A percentile compares a stretch with the other conserved stretches of the same genome.
Evolutionary conservation across 176 grass and related monocot species (phyloP).

Genomic region (Urochloa ruziziensis): DNA sequence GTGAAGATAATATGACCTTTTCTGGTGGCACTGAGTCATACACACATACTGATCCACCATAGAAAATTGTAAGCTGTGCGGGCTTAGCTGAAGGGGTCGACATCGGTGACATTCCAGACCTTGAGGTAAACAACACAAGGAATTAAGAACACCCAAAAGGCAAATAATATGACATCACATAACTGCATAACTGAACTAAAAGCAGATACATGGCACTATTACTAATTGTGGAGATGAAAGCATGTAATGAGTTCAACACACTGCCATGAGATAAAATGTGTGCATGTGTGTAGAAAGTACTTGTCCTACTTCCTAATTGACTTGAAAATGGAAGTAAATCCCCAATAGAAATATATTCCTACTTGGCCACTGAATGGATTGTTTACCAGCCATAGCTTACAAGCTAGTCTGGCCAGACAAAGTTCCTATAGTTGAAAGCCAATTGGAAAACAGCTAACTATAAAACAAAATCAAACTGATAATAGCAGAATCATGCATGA

Average conservation of each 20-base stretch:
- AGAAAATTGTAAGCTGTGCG: conserved; percentile 88
- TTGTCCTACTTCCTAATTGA: not conserved
- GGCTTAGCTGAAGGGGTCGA: conserved; percentile 25
- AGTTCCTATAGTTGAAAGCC: too few relatives aligned
- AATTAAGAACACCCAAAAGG: conserved; percentile 16
- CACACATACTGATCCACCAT: conserved; percentile 75
- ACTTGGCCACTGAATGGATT: not conserved
- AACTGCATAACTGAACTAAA: not conserved
- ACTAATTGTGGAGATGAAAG: not conserved
- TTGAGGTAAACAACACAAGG: conserved; percentile 36
- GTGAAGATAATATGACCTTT: conserved; percentile 55
- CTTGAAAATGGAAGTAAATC: not conserved
- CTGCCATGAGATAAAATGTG: not conserved
- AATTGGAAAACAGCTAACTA: too few relatives aligned
- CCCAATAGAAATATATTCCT: not conserved
- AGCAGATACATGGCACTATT: conserved; percentile 7
- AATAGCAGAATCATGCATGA: too few relatives aligned
- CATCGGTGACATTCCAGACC: conserved; percentile 47
- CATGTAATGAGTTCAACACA: not conserved
- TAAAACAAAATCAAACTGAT: too few relatives aligned
- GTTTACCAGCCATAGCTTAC: too few relatives aligned
- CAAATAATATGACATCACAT: conserved; percentile 2
- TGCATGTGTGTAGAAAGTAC: not conserved
- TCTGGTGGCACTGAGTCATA: conserved; percentile 76
- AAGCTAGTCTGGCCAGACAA: not conserved